Percentiles rank a stretch among this genome's conserved stretches.
Evolutionary conservation across 805 yeast genomes (phyloP).

Genomic region (Wickerhamiella sorbophila): DNA sequence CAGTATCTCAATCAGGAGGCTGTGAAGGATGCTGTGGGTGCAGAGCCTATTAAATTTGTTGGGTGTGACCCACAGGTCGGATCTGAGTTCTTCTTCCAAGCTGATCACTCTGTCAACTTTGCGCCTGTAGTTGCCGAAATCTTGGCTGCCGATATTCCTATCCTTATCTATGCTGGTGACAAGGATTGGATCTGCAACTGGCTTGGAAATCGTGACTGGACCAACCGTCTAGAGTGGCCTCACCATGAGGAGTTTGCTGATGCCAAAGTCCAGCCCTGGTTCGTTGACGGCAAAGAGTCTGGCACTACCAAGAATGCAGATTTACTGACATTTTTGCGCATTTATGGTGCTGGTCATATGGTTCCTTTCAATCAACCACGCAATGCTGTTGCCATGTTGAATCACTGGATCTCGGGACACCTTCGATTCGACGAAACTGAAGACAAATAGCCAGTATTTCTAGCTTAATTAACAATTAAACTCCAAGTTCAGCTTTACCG

Average conservation of each 20-base stretch:
- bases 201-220: slow-evolving; percentile 88
- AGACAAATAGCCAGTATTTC: too few species aligned
- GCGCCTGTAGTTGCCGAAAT: slow-evolving; percentile 55
- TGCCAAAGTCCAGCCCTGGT: slow-evolving; percentile 26
- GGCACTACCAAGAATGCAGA: slow-evolving; percentile 69
- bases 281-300: slow-evolving; percentile 30
- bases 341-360: slow-evolving; percentile 91
- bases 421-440: slow-evolving; percentile 3
- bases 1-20: slow-evolving; percentile 60
- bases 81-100: slow-evolving; percentile 67
- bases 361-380: slow-evolving; percentile 85
- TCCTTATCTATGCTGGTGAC: slow-evolving; percentile 87
- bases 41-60: slow-evolving; percentile 57
- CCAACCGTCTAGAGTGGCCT: slow-evolving; percentile 53
- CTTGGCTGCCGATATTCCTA: slow-evolving; percentile 62
- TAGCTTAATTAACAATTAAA: too few species aligned
- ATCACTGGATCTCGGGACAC: slow-evolving; percentile 49
- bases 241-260: slow-evolving; percentile 39
- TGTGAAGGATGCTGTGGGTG: slow-evolving; percentile 75
- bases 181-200: slow-evolving; percentile 94
- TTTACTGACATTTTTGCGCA: slow-evolving; percentile 65
- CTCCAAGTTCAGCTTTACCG: too few species aligned
- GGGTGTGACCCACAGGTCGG: slow-evolving; percentile 50
- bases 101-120: slow-evolving; percentile 89
- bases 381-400: slow-evolving; percentile 62